phyloP scores from a whole-genome alignment of 1,284 basidiomycete species.

The Pholiota adiposa region DNA sequence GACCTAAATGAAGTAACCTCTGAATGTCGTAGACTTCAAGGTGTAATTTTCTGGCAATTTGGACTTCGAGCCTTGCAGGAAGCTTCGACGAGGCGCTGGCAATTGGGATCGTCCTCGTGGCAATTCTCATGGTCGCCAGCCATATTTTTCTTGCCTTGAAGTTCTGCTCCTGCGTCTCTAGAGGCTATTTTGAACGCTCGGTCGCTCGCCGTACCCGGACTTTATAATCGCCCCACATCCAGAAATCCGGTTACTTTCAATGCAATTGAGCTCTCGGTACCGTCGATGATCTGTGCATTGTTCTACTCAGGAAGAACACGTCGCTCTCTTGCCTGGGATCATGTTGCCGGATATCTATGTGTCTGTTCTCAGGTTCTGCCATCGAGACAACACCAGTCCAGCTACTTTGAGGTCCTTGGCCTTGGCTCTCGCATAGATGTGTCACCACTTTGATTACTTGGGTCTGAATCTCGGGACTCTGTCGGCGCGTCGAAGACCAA shows the following conservation, averaged over 20 bases:
- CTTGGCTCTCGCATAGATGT: neutral
- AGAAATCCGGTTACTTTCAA: neutral
- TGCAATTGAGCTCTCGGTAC: neutral
- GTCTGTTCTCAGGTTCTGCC: neutral
- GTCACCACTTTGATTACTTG: too few species aligned
- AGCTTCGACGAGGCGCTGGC: neutral
- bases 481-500: too few species aligned
- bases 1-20: too few species aligned
- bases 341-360: neutral
- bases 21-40: neutral
- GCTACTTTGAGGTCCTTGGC: neutral
- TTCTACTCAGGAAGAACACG: neutral
- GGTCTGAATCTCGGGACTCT: too few species aligned
- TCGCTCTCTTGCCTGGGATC: neutral
- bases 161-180: too few species aligned
- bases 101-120: neutral
- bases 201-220: neutral
- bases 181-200: neutral
- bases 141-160: neutral
- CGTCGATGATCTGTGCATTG: neutral
- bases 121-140: neutral
- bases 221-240: neutral
- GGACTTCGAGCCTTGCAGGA: neutral
- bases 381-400: neutral
- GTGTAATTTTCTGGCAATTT: neutral